Base-by-base conservation (phyloP, 139 green algal species). In the Auxenochlorella protothecoides region DNA sequence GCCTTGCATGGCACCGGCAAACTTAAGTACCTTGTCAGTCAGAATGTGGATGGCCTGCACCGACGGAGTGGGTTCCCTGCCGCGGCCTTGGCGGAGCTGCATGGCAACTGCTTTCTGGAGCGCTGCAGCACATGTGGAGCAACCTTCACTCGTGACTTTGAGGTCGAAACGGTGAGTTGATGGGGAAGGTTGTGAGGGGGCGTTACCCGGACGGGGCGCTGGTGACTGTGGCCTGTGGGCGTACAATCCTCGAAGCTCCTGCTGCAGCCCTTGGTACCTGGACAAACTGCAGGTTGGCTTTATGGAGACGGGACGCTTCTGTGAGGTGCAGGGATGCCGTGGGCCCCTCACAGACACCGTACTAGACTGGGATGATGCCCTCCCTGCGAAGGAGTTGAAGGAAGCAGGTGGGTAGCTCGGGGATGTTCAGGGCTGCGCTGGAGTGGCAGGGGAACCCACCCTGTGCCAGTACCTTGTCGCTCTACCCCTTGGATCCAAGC, bases 61-160 rank as follows among this genome's bases (percentile, higher is more conserved):
- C 77, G 93, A 63, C 84, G 93, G 27, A 89, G 83, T 6, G 93
- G 91, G 11, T 75, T 93, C 14, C 89, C 87, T 0, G 68, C 75
- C 5, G 65, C 69, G 2, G 16, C 80, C 68, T 75, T 98, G 6
- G 89, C 93, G 4, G 94, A 98, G 85, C 85, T 98, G 76, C 94
- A 98, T 75, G 94, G 94, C 75, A 97, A 97, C 83, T 97, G 91
- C 80, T 97, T 97, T 72, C 80, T 80, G 12, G 94, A 98, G 82
- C 75, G 81, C 44, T 98, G 93, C 63, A 52, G 13, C 63, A 8
- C 59, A 68, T 55, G 70, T 64, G 69, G 13, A 62, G 27, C 57
- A 2, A 81, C 92, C 76, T 97, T 96, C 70, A 55, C 91, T 5
- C 80, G 93, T 3, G 92, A 97, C 75, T 98, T 97, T 84, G 91